Evolutionary conservation across 768 basidiomycete genomes (phyloP).

Genomic region (Mycena venus): DNA sequence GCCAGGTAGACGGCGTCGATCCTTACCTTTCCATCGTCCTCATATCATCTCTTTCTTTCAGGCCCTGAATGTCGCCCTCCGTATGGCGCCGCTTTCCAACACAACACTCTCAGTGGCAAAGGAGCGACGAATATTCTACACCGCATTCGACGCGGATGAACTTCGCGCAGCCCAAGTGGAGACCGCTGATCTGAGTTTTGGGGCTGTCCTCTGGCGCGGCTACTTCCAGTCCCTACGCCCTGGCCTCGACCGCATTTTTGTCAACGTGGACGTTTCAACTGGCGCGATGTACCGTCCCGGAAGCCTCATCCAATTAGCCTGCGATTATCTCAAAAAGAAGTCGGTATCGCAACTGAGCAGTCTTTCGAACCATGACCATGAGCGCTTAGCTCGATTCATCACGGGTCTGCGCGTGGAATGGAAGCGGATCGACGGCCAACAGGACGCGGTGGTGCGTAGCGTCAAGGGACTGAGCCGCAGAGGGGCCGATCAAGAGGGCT

Average conservation of each 20-base stretch:
- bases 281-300: slow-evolving; percentile 83
- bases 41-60: slow-evolving; percentile 38
- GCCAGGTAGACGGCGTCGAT: slow-evolving; percentile 60
- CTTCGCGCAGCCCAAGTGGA: background rate
- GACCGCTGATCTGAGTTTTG: slow-evolving; percentile 58
- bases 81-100: slow-evolving; percentile 73
- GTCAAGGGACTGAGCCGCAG: slow-evolving; percentile 53
- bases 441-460: background rate
- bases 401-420: slow-evolving; percentile 47
- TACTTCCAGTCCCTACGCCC: slow-evolving; percentile 87
- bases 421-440: slow-evolving; percentile 64
- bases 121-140: slow-evolving; percentile 56
- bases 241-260: slow-evolving; percentile 69
- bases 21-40: background rate
- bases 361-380: slow-evolving; percentile 57
- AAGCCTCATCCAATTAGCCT: slow-evolving; percentile 65
- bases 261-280: slow-evolving; percentile 84
- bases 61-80: slow-evolving; percentile 81
- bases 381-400: slow-evolving; percentile 55
- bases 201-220: slow-evolving; percentile 82
- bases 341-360: background rate
- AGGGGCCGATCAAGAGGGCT: slow-evolving; percentile 62
- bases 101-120: slow-evolving; percentile 77
- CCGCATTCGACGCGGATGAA: background rate
- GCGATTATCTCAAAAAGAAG: slow-evolving; percentile 59